Base-by-base conservation (phyloP, 2,329 filamentous ascomycete genomes). In the Dissoconium aciculare region DNA sequence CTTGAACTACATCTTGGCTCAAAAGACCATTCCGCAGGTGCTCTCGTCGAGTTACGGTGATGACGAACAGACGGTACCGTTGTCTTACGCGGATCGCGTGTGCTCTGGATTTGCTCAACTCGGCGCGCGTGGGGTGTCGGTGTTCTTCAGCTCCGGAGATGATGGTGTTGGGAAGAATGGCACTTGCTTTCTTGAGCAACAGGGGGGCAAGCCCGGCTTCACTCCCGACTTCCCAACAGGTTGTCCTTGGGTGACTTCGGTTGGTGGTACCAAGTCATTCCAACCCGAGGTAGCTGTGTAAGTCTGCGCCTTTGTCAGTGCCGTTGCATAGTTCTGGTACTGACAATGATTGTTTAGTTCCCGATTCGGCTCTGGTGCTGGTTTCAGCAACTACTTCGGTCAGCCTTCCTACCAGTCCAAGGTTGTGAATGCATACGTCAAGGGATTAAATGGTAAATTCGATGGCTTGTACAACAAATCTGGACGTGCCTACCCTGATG, bases 11-110 rank as follows among this genome's bases (percentile, higher is more conserved):
- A 50, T 78, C 2, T 61, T 75, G 1, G 52, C 55, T 2, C 63
- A 74, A 12, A 44, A 53, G 0, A 50, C 67, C 11, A 57, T 80
- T 2, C 74, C 76, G 0, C 64, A 71, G 27, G 67, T 73, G 11
- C 66, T 80, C 44, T 68, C 63, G 31, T 72, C 69, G 9, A 77
- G 71, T 0, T 80, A 80, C 48, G 74, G 71, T 28, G 73, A 78
- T 37, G 64, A 71, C 31, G 76, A 80, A 52, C 68, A 77, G 48
- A 66, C 63, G 3, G 58, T 80, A 0, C 74, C 75, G 0, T 45
- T 56, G 3, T 63, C 65, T 8, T 81, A 78, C 45, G 69, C 71
- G 11, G 57, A 59, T 28, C 63, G 65, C 30, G 70, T 75, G 9
- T 80, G 75, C 57, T 28, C 33, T 38, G 59, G 72, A 39, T 73